Conservation (phyloP, 2,329 filamentous ascomycete genomes). For the Ceratocystis albifundus region DNA sequence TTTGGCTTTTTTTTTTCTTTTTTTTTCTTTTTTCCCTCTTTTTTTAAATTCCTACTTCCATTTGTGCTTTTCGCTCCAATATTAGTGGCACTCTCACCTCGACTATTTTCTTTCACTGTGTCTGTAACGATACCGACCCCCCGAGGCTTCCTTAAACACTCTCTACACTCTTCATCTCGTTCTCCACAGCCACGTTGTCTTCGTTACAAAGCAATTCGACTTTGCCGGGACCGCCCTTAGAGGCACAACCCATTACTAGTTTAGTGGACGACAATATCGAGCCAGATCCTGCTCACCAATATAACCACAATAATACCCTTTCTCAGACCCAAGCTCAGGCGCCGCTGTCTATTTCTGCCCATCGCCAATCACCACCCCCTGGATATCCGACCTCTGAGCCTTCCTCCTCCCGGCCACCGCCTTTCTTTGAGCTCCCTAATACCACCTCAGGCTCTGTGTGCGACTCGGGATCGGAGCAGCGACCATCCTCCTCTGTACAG, state of each 20-base stretch:
- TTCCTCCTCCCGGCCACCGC: conserved; percentile 45
- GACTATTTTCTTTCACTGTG: neutral
- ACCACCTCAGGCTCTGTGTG: conserved; percentile 32
- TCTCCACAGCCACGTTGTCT: conserved; percentile 37
- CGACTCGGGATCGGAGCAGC: conserved; percentile 30
- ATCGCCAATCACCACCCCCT: conserved; percentile 39
- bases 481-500: conserved; percentile 27
- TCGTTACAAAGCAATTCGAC: conserved; percentile 17
- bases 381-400: conserved; percentile 48
- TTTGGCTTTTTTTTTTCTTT: too few species aligned
- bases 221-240: conserved; percentile 19
- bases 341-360: conserved; percentile 14
- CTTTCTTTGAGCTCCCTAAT: conserved; percentile 45
- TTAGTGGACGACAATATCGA: conserved; percentile 3
- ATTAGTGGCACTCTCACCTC: too few species aligned
- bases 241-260: conserved; percentile 20
- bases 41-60: too few species aligned
- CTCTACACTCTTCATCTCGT: conserved; percentile 21
- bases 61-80: too few species aligned
- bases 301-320: conserved; percentile 16
- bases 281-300: conserved; percentile 11
- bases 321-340: conserved; percentile 16
- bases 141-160: neutral
- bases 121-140: neutral
- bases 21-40: too few species aligned